These are phyloP conservation scores for Chytriomyces hyalinus DNA, from an alignment of 192 early-diverging fungal genomes.

Conservation along the genomic window DNA sequence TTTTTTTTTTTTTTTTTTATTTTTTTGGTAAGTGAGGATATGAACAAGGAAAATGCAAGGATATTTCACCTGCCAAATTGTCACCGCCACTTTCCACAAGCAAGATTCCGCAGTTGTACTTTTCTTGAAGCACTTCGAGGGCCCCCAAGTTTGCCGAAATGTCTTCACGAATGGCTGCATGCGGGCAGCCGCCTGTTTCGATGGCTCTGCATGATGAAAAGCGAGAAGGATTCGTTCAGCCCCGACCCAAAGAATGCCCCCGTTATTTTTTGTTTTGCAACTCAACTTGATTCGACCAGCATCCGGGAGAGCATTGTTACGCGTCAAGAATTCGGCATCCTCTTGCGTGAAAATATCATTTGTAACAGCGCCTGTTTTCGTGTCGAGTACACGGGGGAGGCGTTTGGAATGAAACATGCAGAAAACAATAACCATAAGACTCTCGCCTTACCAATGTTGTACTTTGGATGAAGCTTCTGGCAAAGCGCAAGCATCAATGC, in stretches of 20 bases:
- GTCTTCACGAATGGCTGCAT: conserved; percentile 94
- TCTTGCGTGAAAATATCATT: conserved; percentile 98
- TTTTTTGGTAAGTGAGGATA: not conserved
- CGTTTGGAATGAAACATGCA: not conserved
- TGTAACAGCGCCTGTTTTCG: conserved; percentile 77
- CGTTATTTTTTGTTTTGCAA: no score
- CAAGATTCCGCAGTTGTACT: conserved; percentile 81
- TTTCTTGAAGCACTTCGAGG: conserved; percentile 83
- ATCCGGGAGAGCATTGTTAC: conserved; percentile 82
- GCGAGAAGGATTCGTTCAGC: no score
- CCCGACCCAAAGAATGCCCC: no score
- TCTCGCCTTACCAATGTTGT: conserved; percentile 58
- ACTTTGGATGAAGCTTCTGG: conserved; percentile 75
- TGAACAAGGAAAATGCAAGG: not conserved
- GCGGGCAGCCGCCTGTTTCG: conserved; percentile 96
- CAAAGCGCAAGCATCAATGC: conserved; percentile 92
- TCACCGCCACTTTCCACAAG: conserved; percentile 94
- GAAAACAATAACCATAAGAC: not conserved
- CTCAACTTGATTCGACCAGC: conserved; percentile 73
- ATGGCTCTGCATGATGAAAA: conserved; percentile 62
- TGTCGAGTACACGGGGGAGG: not conserved
- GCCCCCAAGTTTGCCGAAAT: conserved; percentile 93
- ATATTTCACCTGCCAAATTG: conserved; percentile 74
- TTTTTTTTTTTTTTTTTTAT: not conserved
- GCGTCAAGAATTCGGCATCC: conserved; percentile 93